These are phyloP conservation scores for Termitomyces sp. DNA, from an alignment of 768 basidiomycete species.

Conservation along the genomic window DNA sequence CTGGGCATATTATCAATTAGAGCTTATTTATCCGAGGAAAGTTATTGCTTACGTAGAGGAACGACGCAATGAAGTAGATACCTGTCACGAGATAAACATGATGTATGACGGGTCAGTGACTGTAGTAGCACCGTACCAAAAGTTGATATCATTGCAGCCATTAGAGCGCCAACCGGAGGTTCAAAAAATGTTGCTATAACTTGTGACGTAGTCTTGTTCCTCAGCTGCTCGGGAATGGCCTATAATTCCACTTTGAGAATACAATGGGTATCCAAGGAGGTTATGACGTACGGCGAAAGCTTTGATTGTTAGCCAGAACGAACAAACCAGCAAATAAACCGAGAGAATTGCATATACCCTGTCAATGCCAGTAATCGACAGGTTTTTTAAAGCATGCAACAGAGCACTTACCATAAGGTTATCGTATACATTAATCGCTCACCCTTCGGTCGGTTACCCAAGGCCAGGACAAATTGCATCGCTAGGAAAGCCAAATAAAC, in stretches of 20 bases:
- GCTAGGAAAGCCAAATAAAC: slow-evolving; percentile 82
- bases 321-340: slow-evolving; percentile 82
- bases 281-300: slow-evolving; percentile 60
- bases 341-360: slow-evolving; percentile 85
- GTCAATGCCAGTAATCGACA: slow-evolving; percentile 5
- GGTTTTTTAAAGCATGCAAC: background rate
- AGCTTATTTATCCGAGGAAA: background rate
- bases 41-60: slow-evolving; percentile 67
- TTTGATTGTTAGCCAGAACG: slow-evolving; percentile 75
- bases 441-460: slow-evolving; percentile 84
- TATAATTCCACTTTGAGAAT: slow-evolving; percentile 16
- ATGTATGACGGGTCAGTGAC: background rate
- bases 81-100: slow-evolving; percentile 28
- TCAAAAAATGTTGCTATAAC: slow-evolving; percentile 61
- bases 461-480: slow-evolving; percentile 60
- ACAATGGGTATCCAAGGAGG: background rate
- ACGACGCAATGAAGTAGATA: slow-evolving; percentile 79
- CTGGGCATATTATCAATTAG: slow-evolving; percentile 27
- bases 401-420: slow-evolving; percentile 60
- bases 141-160: slow-evolving; percentile 85
- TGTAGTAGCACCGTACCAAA: slow-evolving; percentile 49
- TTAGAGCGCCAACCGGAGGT: slow-evolving; percentile 73
- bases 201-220: slow-evolving; percentile 40
- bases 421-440: slow-evolving; percentile 68
- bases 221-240: slow-evolving; percentile 49